Percentiles rank a stretch among this genome's conserved stretches.
These are phyloP conservation scores for Aspergillus diversus DNA, from an alignment of 495 filamentous ascomycete genomes.

Conservation along the genomic window DNA sequence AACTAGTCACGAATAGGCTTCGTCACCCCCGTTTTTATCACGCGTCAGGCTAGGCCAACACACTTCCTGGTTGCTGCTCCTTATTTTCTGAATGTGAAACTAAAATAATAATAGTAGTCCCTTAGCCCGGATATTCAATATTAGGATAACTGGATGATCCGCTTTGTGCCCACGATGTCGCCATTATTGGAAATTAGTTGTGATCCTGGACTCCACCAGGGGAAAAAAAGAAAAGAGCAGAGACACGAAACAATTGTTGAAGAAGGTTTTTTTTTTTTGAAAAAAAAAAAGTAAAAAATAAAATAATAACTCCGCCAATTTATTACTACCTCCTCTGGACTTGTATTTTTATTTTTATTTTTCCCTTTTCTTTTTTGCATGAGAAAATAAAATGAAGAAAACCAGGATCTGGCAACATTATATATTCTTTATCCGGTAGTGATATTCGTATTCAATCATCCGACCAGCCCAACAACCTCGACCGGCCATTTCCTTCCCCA, in stretches of 20 bases:
- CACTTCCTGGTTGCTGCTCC: not conserved
- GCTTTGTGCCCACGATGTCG: not conserved
- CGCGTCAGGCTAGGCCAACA: not conserved
- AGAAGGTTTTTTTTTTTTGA: too few species aligned
- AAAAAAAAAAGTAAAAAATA: not conserved
- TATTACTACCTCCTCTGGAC: not conserved
- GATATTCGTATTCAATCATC: constrained; percentile 23
- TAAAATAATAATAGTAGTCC: too few species aligned
- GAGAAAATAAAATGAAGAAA: not conserved
- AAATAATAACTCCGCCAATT: not conserved
- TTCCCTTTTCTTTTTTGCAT: not conserved
- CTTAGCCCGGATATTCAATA: too few species aligned
- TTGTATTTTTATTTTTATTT: not conserved
- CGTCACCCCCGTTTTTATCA: too few species aligned
- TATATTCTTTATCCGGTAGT: not conserved
- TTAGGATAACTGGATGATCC: not conserved
- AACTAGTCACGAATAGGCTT: too few species aligned
- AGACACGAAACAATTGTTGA: too few species aligned
- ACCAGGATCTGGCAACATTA: constrained; percentile 1
- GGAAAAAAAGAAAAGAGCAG: too few species aligned
- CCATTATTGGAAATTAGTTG: not conserved
- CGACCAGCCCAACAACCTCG: constrained; percentile 54
- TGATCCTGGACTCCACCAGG: not conserved
- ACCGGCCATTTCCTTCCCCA: constrained; percentile 58
- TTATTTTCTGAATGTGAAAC: too few species aligned